A percentile compares a stretch with the other conserved stretches of the same genome.
phyloP scores from a whole-genome alignment of 163 green algal species.

The Prototheca wickerhamii region DNA sequence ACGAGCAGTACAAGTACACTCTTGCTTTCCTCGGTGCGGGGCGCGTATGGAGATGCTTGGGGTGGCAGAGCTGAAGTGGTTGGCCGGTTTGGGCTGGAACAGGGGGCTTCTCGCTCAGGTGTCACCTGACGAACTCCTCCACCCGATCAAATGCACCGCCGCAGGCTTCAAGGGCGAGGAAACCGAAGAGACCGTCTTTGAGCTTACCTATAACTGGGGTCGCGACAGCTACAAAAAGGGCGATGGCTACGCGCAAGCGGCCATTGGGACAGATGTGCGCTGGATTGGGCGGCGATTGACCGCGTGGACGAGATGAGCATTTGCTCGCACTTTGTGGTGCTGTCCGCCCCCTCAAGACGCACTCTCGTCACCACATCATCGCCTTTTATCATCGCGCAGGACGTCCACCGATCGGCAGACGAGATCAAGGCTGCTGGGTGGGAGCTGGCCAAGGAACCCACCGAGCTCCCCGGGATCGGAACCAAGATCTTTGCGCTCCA shows the following conservation, averaged over 20 bases:
- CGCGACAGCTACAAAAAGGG: slow-evolving; percentile 59
- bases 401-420: slow-evolving; percentile 87
- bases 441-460: slow-evolving; percentile 64
- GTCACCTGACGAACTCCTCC: too few species aligned
- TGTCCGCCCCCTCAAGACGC: neutral
- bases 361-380: neutral
- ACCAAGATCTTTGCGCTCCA: slow-evolving; percentile 74
- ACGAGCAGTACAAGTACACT: slow-evolving; percentile 69
- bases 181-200: slow-evolving; percentile 54
- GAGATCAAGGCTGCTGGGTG: slow-evolving; percentile 55
- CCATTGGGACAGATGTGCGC: slow-evolving; percentile 49
- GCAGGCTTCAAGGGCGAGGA: slow-evolving; percentile 69
- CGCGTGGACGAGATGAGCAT: slow-evolving; percentile 7
- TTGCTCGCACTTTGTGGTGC: slow-evolving; percentile 17
- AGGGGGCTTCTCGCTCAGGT: too few species aligned
- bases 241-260: slow-evolving; percentile 70
- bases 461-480: slow-evolving; percentile 64
- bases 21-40: slow-evolving; percentile 56
- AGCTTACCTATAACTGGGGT: slow-evolving; percentile 89
- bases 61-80: neutral
- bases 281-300: neutral
- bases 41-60: neutral
- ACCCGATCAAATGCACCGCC: too few species aligned
- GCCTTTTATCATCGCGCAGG: slow-evolving; percentile 18
- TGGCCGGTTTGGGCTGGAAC: too few species aligned